Conservation (phyloP, 176 grass and related monocot genomes). For the Themeda triandra region DNA sequence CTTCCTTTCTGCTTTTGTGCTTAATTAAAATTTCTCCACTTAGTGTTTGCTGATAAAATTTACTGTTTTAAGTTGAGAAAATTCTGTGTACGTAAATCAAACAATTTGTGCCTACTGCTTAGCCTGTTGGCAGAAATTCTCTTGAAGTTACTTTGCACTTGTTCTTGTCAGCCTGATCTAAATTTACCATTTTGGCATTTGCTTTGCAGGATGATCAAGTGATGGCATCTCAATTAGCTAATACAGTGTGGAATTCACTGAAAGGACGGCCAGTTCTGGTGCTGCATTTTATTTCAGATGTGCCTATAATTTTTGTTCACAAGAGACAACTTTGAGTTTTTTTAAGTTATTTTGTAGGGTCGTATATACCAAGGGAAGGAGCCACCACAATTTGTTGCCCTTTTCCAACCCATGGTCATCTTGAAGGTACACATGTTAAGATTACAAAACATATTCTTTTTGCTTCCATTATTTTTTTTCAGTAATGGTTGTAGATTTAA, state of each 20-base stretch:
- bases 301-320: conserved; percentile 22
- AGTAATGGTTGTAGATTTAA: neutral
- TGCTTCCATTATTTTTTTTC: conserved; percentile 7
- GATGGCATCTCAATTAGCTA: conserved; percentile 54
- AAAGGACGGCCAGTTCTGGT: conserved; percentile 93
- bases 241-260: conserved; percentile 77
- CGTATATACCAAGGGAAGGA: conserved; percentile 91
- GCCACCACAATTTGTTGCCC: conserved; percentile 88
- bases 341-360: conserved; percentile 45
- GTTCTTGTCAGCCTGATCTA: neutral
- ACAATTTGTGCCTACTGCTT: neutral
- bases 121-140: neutral
- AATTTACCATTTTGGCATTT: conserved; percentile 20
- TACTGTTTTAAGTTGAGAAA: neutral
- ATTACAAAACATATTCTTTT: neutral
- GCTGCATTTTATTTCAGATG: conserved; percentile 35
- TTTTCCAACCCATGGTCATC: conserved; percentile 95
- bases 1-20: neutral
- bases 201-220: conserved; percentile 74
- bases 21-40: conserved; percentile 3
- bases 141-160: neutral
- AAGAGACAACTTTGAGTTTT: conserved; percentile 37
- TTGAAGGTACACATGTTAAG: conserved; percentile 61
- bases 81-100: too few species aligned
- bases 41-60: conserved; percentile 12